These are phyloP conservation scores for Harringtonia lauricola DNA, from an alignment of 2,329 filamentous ascomycete species.

Conservation along the genomic window DNA sequence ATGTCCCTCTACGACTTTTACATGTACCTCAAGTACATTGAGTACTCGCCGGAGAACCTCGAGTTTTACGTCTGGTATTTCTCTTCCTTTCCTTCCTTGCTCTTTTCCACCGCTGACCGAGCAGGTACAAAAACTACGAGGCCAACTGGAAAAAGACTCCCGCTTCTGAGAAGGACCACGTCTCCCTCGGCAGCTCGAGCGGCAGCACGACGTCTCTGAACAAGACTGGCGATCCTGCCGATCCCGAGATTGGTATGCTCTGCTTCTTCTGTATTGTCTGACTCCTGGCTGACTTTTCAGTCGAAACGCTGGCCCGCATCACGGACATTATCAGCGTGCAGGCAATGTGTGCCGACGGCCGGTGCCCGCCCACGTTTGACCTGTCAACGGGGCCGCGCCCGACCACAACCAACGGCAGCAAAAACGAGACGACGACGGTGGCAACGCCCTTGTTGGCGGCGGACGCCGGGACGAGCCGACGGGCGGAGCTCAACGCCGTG, in stretches of 20 bases:
- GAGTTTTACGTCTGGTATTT: conserved; percentile 37
- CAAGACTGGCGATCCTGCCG: conserved; percentile 12
- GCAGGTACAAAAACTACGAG: conserved; percentile 34
- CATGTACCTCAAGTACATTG: conserved; percentile 39
- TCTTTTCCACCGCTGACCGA: background rate
- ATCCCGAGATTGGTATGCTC: conserved; percentile 22
- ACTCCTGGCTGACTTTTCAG: conserved; percentile 11
- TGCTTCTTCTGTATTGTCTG: background rate
- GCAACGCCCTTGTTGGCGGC: conserved; percentile 8
- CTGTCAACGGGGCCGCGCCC: conserved; percentile 5
- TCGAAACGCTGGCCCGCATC: conserved; percentile 22
- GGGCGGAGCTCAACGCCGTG: conserved; percentile 25
- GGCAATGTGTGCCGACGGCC: conserved; percentile 14
- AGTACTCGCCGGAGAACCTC: conserved; percentile 35
- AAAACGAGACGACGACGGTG: background rate
- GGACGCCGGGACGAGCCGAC: conserved; percentile 11
- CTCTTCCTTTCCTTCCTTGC: background rate
- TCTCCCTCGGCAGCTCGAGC: conserved; percentile 14
- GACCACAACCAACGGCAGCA: background rate
- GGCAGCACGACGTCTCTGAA: conserved; percentile 18
- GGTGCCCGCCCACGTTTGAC: conserved; percentile 8
- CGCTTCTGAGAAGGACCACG: conserved; percentile 15
- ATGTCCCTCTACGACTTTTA: conserved; percentile 40
- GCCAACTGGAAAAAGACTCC: conserved; percentile 13
- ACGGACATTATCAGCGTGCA: conserved; percentile 21